Evolutionary conservation across 805 yeast genomes (phyloP), one percentile per base, ranked within the genome.

Genomic region (Candida loeiensis): DNA sequence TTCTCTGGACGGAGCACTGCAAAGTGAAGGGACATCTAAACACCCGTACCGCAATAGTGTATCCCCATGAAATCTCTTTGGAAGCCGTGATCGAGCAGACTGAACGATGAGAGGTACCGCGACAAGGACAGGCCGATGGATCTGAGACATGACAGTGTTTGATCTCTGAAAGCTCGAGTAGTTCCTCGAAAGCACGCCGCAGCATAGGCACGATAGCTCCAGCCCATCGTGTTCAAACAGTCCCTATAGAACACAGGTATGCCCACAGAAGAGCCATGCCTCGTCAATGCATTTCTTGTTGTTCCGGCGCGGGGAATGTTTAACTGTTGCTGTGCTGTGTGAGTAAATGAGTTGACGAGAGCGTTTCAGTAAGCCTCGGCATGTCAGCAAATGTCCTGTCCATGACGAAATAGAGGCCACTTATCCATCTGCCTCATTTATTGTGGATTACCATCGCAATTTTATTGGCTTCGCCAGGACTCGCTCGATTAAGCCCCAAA

Each of bases 41-140:
- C 31, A 27, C 31, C 31, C 31, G 31, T 27, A 27, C 31, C 31
- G 31, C 31, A 27, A 27, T 27, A 27, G 31, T 27, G 31, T 27
- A 27, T 27, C 31, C 31, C 31, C 31, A 25, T 27, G 6, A 13
- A 13, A 17, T 11, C 31, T 14, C 17, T 27, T 27, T 11, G 16
- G 31, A 13, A 4, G 6, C 31, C 7, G 4, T 4, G 16, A 8
- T 27, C 7, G 17, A 5, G 5, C 6, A 5, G 16, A 13, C 17
- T 27, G 31, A 13, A 13, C 18, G 16, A 14, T 13, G 31, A 14
- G 31, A 4, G 9, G 31, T 14, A 13, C 9, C n/a, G 4, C 17
- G 17, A 15, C 13, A 11, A 11, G 16, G 14, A 27, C 13, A 11
- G 31, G 14, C 4, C 5, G 16, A 17, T 27, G 16, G 17, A 27